Evolutionary conservation across 805 yeast genomes (phyloP).

Genomic region (Ogataea siamensis): DNA sequence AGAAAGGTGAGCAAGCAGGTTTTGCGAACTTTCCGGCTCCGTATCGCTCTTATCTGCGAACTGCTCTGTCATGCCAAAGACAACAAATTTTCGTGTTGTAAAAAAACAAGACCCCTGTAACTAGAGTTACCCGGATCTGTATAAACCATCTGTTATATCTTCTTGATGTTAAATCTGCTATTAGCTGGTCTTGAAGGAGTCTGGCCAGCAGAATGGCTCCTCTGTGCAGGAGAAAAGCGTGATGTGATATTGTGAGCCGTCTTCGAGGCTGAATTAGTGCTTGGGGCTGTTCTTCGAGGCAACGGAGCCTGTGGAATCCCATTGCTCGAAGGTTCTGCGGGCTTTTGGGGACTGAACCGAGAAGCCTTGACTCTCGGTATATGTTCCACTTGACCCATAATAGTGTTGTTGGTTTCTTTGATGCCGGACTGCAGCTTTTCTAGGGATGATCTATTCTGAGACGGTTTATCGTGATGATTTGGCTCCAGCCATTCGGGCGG

Average conservation of each 20-base stretch:
- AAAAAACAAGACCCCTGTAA: conserved; percentile 10
- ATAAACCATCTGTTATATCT: conserved; percentile 4
- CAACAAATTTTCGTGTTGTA: conserved; percentile 13
- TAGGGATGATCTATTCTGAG: conserved; percentile 9
- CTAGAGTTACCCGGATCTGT: conserved; percentile 9
- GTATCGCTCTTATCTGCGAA: conserved; percentile 8
- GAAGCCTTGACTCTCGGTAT: conserved; percentile 13
- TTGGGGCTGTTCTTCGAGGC: conserved; percentile 8
- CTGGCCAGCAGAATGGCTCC: conserved; percentile 4
- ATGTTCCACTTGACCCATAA: conserved; percentile 19
- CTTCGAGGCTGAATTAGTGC: conserved; percentile 3
- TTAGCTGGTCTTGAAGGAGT: conserved; percentile 2
- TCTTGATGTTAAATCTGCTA: conserved; percentile 14
- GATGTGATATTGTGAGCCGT: conserved; percentile 12
- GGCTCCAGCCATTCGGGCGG: conserved; percentile 33
- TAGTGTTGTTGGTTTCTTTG: conserved; percentile 10
- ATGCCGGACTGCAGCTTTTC: conserved; percentile 16
- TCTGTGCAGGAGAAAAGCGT: conserved; percentile 10
- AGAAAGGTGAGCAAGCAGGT: conserved; percentile 25
- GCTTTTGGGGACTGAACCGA: conserved; percentile 13
- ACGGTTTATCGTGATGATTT: background rate
- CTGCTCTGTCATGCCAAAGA: conserved; percentile 8
- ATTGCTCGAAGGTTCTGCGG: conserved; percentile 6
- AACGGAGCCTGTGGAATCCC: conserved; percentile 14
- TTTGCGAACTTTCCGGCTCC: conserved; percentile 6